These are phyloP conservation scores for Peronospora tabacina DNA, from an alignment of 352 stramenopile species.

Conservation along the genomic window DNA sequence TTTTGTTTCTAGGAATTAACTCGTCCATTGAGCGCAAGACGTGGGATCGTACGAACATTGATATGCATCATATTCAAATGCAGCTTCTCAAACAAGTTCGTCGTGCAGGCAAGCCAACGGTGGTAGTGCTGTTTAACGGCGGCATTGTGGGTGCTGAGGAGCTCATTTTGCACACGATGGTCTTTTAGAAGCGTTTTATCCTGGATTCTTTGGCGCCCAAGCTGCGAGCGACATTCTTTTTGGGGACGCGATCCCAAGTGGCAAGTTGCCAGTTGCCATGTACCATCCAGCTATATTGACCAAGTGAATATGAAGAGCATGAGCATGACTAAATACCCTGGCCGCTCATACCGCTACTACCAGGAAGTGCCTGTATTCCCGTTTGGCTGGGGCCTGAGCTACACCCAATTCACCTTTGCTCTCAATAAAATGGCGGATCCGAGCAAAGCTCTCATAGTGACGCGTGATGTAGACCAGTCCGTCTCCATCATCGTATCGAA, in stretches of 20 bases:
- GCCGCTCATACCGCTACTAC: slow-evolving; percentile 89
- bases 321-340: slow-evolving; percentile 85
- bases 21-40: slow-evolving; percentile 71
- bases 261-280: slow-evolving; percentile 84
- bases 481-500: slow-evolving; percentile 53
- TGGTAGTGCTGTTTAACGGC: slow-evolving; percentile 87
- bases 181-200: slow-evolving; percentile 78
- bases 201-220: slow-evolving; percentile 70
- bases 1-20: slow-evolving; percentile 82
- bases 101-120: slow-evolving; percentile 42
- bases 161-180: slow-evolving; percentile 56
- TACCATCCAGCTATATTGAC: slow-evolving; percentile 74
- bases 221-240: slow-evolving; percentile 82
- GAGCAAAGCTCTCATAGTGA: slow-evolving; percentile 27
- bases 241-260: slow-evolving; percentile 66
- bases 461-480: slow-evolving; percentile 30
- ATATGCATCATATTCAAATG: slow-evolving; percentile 64
- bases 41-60: slow-evolving; percentile 64
- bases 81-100: slow-evolving; percentile 66
- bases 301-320: slow-evolving; percentile 81
- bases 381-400: slow-evolving; percentile 88
- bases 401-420: slow-evolving; percentile 73
- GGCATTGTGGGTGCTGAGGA: slow-evolving; percentile 73
- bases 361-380: slow-evolving; percentile 82
- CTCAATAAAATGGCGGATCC: slow-evolving; percentile 5